Base-by-base conservation (phyloP, 306 rosid genomes). In the Quercus parvula region DNA sequence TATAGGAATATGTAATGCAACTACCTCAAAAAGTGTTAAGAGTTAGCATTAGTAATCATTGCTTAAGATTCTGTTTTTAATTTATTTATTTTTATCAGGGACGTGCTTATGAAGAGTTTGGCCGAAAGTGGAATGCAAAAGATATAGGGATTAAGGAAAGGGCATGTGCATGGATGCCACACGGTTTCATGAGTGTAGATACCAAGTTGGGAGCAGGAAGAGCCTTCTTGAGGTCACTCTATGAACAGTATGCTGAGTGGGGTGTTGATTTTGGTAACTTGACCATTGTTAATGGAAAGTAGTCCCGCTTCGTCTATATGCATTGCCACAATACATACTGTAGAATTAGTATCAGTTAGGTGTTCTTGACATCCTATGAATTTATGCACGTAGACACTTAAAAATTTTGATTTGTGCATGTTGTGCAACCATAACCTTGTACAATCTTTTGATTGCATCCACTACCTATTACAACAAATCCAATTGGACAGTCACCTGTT, bases 101-200 rank as follows among this genome's bases (percentile, higher is more conserved):
- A 24, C 10, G 63, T 68, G 84, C 86, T 79, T 96, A 90, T 85
- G 76, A 74, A 81, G 96, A 96, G 79, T 49, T 79, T 17, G 94
- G 97, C 77, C 90, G 83, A 86, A 91, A 80, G 67, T 93, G 98
- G 98, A 74, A 41, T 77, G 96, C 98, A 70, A 88, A 81, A 78
- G 99, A 96, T 89, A 90, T 93, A 73, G 98, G 90, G 74, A 88
- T 89, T 12, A 83, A 73, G 46, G 95, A 84, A 75, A 88, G 90
- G 90, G 75, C 86, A 67, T 96, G 99, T 77, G 92, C 87, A 6
- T 96, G 99, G 98, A 96, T 96, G 99, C 64, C 73, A 52, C 76
- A 91, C 3, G 98, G 98, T 85, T 95, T 95, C 87, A 93, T 95
- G 98, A 95, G 99, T 75, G 93, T 95, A 58, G 88, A 95, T 78